Percentiles rank a stretch among this genome's conserved stretches.
phyloP scores from a whole-genome alignment of 2,329 filamentous ascomycete genomes.

The Colletotrichum orbiculare region DNA sequence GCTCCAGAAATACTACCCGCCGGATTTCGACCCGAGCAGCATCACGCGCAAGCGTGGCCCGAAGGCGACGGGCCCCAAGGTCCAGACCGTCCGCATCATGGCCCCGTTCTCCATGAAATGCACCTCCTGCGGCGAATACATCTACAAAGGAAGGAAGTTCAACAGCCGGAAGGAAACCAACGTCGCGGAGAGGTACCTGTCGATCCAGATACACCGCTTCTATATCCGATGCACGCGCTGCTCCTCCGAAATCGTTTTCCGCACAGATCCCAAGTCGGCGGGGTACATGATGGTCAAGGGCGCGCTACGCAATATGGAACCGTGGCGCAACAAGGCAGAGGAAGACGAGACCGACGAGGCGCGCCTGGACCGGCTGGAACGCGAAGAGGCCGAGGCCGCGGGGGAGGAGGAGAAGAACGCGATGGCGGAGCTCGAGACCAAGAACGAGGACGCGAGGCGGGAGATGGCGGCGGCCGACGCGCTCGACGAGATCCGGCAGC shows the following conservation, averaged over 20 bases:
- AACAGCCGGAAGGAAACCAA: constrained; percentile 94
- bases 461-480: constrained; percentile 98
- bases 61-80: constrained; percentile 80
- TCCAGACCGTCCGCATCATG: constrained; percentile 91
- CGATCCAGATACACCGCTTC: constrained; percentile 89
- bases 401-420: constrained; percentile 81
- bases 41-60: constrained; percentile 76
- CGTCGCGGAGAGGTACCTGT: constrained; percentile 86
- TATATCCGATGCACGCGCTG: constrained; percentile 85
- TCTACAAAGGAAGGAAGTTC: constrained; percentile 94
- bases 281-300: constrained; percentile 86
- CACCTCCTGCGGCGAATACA: constrained; percentile 74
- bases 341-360: constrained; percentile 88
- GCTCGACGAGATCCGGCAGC: constrained; percentile 90
- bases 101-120: constrained; percentile 87
- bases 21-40: constrained; percentile 90
- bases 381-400: constrained; percentile 73
- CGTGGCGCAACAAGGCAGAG: constrained; percentile 76
- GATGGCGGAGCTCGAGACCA: constrained; percentile 95
- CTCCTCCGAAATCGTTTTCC: constrained; percentile 80
- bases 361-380: constrained; percentile 83
- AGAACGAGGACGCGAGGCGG: constrained; percentile 89
- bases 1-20: constrained; percentile 73
- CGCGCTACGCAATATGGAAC: constrained; percentile 92
- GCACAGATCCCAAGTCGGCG: constrained; percentile 94